Conservation (phyloP, 176 grass and related monocot species). For the Urochloa ruziziensis region DNA sequence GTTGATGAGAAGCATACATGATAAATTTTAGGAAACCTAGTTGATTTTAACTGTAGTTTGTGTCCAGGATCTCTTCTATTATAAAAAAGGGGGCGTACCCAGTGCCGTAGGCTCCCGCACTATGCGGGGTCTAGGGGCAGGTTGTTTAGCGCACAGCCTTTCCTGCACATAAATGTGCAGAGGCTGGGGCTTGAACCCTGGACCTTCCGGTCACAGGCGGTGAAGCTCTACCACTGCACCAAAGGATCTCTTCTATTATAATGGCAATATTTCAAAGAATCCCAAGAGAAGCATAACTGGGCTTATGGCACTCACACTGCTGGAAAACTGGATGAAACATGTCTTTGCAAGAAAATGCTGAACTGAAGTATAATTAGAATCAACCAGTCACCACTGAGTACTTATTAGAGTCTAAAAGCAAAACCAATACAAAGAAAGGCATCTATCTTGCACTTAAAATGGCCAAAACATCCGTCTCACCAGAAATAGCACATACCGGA, state of each 20-base stretch:
- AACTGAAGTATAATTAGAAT: neutral
- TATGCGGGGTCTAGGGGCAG: no score
- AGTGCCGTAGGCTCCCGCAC: no score
- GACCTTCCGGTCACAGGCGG: no score
- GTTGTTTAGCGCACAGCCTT: no score
- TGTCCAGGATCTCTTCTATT: neutral
- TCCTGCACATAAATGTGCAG: no score
- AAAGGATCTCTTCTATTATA: neutral
- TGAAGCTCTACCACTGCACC: no score
- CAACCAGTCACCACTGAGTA: slow-evolving; percentile 6
- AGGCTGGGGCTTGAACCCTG: no score
- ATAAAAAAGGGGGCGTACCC: no score
- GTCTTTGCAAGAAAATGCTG: slow-evolving; percentile 11
- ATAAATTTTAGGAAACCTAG: neutral
- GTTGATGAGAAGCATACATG: neutral
- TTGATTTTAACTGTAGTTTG: neutral
- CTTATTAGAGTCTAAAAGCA: neutral
- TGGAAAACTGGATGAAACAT: slow-evolving; percentile 23
- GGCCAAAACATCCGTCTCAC: neutral
- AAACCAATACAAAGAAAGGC: neutral
- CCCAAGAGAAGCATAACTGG: neutral
- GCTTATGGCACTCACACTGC: neutral
- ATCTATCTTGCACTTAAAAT: neutral
- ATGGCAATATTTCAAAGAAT: neutral
- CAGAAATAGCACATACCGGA: neutral